Conservation (phyloP, 441 rosid genomes). For the Croton laevigatus region DNA sequence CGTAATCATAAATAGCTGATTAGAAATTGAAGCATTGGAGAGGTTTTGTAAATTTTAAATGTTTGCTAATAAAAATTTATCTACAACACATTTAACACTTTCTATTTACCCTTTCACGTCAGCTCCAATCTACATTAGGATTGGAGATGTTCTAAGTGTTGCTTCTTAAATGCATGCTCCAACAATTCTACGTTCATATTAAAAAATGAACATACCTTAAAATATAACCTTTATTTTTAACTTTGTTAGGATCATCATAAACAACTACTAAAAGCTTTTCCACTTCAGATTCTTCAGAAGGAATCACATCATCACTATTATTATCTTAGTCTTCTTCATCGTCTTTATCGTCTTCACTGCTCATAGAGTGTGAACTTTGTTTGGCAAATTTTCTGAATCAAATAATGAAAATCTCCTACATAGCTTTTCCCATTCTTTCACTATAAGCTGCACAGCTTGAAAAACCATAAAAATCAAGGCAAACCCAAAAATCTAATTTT, state of each 20-base stretch:
- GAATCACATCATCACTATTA: neutral
- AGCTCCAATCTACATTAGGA: no score
- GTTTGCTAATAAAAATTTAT: no score
- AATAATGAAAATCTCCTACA: slow-evolving; percentile 3
- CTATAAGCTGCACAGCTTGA: slow-evolving; percentile 13
- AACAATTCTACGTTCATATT: no score
- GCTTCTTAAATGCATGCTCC: no score
- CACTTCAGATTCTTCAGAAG: slow-evolving; percentile 15
- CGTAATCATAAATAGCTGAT: no score
- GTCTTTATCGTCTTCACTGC: neutral
- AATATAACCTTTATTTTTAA: neutral
- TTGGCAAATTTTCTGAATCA: neutral
- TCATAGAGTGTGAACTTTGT: neutral
- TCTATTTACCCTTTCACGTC: no score
- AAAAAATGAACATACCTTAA: slow-evolving; percentile 16
- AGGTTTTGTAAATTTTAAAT: no score
- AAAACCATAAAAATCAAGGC: slow-evolving; percentile 15
- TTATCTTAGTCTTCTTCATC: neutral
- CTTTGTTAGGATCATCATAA: slow-evolving; percentile 18
- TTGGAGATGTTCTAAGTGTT: no score
- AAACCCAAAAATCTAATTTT: no score
- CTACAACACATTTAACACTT: no score
- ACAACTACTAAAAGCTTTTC: slow-evolving; percentile 6
- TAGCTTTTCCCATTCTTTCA: slow-evolving; percentile 19
- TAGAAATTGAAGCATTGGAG: no score